These are phyloP conservation scores for Debaryomyces sp. DNA, from an alignment of 1,139 yeast species.

Conservation along the genomic window DNA sequence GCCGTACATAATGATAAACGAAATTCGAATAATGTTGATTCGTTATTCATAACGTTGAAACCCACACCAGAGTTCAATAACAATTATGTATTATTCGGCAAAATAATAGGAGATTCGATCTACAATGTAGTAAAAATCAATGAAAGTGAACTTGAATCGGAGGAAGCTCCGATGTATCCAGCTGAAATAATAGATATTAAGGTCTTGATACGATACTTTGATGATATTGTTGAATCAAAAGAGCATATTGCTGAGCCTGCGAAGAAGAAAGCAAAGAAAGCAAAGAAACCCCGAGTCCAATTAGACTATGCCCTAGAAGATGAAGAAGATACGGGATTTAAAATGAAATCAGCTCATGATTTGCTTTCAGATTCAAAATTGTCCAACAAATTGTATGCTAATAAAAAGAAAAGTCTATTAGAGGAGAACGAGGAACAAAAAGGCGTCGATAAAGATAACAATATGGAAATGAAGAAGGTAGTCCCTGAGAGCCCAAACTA, in stretches of 20 bases:
- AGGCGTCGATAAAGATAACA: neutral
- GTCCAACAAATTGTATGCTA: slow-evolving; percentile 11
- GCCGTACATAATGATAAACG: slow-evolving; percentile 36
- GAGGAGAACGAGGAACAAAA: neutral
- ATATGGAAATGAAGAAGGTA: neutral
- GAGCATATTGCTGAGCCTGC: slow-evolving; percentile 13
- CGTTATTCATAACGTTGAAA: slow-evolving; percentile 57
- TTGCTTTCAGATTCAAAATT: slow-evolving; percentile 29
- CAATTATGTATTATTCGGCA: slow-evolving; percentile 61
- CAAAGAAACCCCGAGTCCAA: slow-evolving; percentile 19
- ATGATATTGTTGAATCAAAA: slow-evolving; percentile 33
- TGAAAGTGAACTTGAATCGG: slow-evolving; percentile 49
- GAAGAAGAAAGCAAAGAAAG: slow-evolving; percentile 20
- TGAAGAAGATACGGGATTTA: slow-evolving; percentile 37
- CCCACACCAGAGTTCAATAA: slow-evolving; percentile 49
- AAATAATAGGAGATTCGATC: slow-evolving; percentile 60
- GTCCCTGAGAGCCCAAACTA: neutral
- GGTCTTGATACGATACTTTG: slow-evolving; percentile 53
- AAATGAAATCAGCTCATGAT: slow-evolving; percentile 57
- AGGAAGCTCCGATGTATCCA: slow-evolving; percentile 54
- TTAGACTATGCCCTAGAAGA: slow-evolving; percentile 26
- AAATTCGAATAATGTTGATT: slow-evolving; percentile 41
- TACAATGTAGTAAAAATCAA: slow-evolving; percentile 56
- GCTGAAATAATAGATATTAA: slow-evolving; percentile 42
- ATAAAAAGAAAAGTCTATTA: neutral